These are phyloP conservation scores for Boechera divaricarpa DNA, from an alignment of 345 rosid genomes.

Conservation along the genomic window DNA sequence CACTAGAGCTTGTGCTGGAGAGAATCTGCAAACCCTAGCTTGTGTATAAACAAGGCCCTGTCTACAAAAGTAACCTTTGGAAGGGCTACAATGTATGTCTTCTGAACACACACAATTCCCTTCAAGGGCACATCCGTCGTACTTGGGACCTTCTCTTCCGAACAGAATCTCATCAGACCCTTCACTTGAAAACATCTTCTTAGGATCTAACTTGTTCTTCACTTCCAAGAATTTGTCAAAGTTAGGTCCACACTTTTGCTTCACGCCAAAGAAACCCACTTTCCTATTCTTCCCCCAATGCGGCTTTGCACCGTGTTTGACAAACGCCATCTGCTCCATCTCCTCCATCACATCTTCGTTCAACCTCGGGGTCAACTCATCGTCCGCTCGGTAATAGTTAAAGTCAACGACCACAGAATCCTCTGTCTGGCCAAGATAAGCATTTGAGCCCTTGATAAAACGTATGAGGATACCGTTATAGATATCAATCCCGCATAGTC, in stretches of 20 bases:
- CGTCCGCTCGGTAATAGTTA: constrained; percentile 72
- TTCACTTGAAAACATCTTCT: constrained; percentile 67
- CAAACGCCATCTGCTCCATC: constrained; percentile 87
- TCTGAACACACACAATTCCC: constrained; percentile 86
- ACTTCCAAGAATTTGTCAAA: constrained; percentile 56
- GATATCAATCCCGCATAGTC: constrained; percentile 71
- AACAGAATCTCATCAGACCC: constrained; percentile 76
- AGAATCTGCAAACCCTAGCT: constrained; percentile 78
- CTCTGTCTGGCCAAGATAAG: constrained; percentile 77
- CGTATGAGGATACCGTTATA: constrained; percentile 76
- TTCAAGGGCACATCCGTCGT: constrained; percentile 84
- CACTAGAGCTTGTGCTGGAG: constrained; percentile 10
- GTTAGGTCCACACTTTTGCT: constrained; percentile 55
- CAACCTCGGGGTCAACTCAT: constrained; percentile 65
- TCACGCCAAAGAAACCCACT: constrained; percentile 63
- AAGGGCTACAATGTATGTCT: constrained; percentile 74
- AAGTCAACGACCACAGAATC: constrained; percentile 84
- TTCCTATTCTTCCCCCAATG: constrained; percentile 93
- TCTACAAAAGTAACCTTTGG: constrained; percentile 67
- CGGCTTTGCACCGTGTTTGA: constrained; percentile 76
- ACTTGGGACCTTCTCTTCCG: constrained; percentile 51
- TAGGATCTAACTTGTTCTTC: constrained; percentile 73
- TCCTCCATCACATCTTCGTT: constrained; percentile 85
- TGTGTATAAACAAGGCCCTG: constrained; percentile 64
- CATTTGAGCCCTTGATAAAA: constrained; percentile 73